phyloP scores from a whole-genome alignment of 345 rosid genomes.

The Eucalyptus regnans region DNA sequence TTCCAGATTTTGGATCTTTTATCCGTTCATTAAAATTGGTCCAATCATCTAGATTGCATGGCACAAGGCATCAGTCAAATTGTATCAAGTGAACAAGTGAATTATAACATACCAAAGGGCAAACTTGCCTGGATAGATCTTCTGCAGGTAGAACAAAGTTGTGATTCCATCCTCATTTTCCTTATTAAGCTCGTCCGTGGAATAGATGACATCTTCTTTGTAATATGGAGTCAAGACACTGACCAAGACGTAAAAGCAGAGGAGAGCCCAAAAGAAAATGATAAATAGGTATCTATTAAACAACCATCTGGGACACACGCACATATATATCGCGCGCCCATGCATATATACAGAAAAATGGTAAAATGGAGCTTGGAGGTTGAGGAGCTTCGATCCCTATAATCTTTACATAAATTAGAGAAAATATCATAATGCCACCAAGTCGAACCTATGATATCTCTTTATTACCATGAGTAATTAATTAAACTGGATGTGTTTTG shows the following conservation, averaged over 20 bases:
- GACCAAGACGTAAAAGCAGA: neutral
- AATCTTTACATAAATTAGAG: neutral
- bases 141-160: slow-evolving; percentile 72
- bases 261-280: neutral
- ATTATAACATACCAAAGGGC: neutral
- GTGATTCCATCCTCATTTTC: slow-evolving; percentile 97
- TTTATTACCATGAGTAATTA: neutral
- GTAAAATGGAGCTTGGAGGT: neutral
- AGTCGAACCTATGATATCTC: neutral
- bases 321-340: neutral
- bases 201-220: slow-evolving; percentile 83
- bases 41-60: slow-evolving; percentile 72
- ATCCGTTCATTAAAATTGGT: slow-evolving; percentile 53
- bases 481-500: neutral
- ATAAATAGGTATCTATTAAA: neutral
- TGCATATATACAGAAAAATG: neutral
- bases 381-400: neutral
- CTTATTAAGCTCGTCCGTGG: slow-evolving; percentile 65
- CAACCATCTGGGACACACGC: neutral
- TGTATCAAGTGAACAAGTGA: neutral
- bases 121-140: slow-evolving; percentile 79
- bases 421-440: neutral
- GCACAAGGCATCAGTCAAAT: neutral
- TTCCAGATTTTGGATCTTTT: slow-evolving; percentile 1
- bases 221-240: slow-evolving; percentile 96